These are phyloP conservation scores for Thelonectria rubi DNA, from an alignment of 2,329 filamentous ascomycete species.

Conservation along the genomic window DNA sequence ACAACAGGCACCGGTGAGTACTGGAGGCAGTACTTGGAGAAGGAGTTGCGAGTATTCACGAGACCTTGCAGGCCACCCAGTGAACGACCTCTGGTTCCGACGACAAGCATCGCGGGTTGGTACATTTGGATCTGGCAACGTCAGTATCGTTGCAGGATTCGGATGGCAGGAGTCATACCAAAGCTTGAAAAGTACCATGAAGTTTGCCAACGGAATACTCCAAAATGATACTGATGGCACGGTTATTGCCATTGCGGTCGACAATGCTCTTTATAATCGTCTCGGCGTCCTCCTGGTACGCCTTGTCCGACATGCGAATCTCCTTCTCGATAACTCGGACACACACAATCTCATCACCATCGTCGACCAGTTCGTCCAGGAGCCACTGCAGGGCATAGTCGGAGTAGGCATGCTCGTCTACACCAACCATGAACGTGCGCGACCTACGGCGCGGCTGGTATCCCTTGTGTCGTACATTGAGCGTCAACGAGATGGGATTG, in stretches of 20 bases:
- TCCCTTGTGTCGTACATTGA: conserved; percentile 86
- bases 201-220: conserved; percentile 92
- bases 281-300: conserved; percentile 80
- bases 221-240: conserved; percentile 84
- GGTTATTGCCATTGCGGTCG: conserved; percentile 79
- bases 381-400: conserved; percentile 94
- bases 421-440: conserved; percentile 88
- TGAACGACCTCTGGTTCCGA: conserved; percentile 86
- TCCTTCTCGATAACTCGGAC: conserved; percentile 88
- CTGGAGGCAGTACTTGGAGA: conserved; percentile 94
- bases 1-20: conserved; percentile 94
- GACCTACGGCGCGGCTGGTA: conserved; percentile 84
- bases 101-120: conserved; percentile 89
- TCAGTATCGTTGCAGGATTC: conserved; percentile 21
- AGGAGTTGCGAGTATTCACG: conserved; percentile 79
- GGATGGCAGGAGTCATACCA: conserved; percentile 63
- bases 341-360: conserved; percentile 93
- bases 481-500: conserved; percentile 75
- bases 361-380: conserved; percentile 89
- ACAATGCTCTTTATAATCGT: conserved; percentile 79
- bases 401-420: conserved; percentile 91
- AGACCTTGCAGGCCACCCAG: conserved; percentile 87
- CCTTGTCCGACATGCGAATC: conserved; percentile 72
- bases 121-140: conserved; percentile 81
- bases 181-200: conserved; percentile 87